phyloP scores from a whole-genome alignment of 306 rosid species.

The Ochetophila trinervis region DNA sequence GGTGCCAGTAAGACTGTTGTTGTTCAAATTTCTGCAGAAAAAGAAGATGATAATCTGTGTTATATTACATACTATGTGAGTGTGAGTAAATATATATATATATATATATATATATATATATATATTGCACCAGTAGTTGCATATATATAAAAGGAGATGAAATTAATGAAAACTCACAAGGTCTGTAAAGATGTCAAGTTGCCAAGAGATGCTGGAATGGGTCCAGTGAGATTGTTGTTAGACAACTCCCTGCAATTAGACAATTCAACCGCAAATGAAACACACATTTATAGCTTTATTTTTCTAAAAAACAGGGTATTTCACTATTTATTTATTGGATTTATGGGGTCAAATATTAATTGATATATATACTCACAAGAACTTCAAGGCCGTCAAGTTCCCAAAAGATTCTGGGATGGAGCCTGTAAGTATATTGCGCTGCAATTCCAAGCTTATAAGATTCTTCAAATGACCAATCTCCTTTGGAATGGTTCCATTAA shows the following conservation, averaged over 20 bases:
- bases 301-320: too few relatives aligned
- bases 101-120: too few relatives aligned
- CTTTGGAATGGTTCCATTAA: slow-evolving; percentile 29
- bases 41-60: neutral
- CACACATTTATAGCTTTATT: too few relatives aligned
- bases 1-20: slow-evolving; percentile 19
- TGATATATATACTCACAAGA: slow-evolving; percentile 15
- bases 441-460: slow-evolving; percentile 19
- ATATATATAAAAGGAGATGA: neutral
- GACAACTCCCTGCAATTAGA: slow-evolving; percentile 15
- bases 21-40: slow-evolving; percentile 22
- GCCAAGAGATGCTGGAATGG: slow-evolving; percentile 25
- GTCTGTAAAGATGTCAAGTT: slow-evolving; percentile 21
- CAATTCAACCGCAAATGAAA: too few relatives aligned
- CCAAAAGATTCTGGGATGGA: slow-evolving; percentile 23
- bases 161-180: slow-evolving; percentile 6
- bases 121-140: neutral
- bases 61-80: neutral
- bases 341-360: neutral
- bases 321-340: neutral
- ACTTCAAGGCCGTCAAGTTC: slow-evolving; percentile 19
- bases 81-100: too few relatives aligned
- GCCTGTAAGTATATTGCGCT: slow-evolving; percentile 18
- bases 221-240: slow-evolving; percentile 20
- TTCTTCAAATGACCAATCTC: slow-evolving; percentile 15